A percentile compares a stretch with the other conserved stretches of the same genome.
Conservation (phyloP, 1,139 yeast genomes). For the Pneumocystis murina region DNA sequence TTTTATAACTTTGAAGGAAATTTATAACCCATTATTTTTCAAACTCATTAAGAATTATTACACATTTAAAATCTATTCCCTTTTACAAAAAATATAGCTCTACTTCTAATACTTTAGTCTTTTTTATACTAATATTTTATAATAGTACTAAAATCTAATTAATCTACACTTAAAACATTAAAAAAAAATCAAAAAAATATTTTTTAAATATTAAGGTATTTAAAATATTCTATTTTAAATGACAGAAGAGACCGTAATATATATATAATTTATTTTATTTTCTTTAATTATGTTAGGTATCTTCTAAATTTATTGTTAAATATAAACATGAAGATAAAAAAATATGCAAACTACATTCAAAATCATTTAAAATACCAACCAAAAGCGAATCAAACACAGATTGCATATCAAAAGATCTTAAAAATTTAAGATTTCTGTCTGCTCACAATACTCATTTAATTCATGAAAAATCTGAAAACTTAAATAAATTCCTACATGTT, state of each 20-base stretch:
- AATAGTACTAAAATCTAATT: neutral
- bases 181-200: no score
- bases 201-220: neutral
- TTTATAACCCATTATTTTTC: neutral
- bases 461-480: neutral
- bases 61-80: neutral
- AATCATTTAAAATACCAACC: neutral
- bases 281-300: neutral
- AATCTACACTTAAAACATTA: no score
- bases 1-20: neutral
- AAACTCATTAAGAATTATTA: neutral
- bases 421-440: neutral
- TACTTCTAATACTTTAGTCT: neutral
- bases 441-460: neutral
- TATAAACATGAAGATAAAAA: neutral
- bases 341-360: neutral
- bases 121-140: neutral
- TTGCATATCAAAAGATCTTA: neutral
- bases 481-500: neutral
- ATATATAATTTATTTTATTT: neutral
- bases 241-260: neutral
- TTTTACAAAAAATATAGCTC: neutral
- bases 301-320: neutral
- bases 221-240: neutral
- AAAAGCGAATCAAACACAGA: neutral